phyloP scores from a whole-genome alignment of 306 rosid species.

The Biancaea sappan region DNA sequence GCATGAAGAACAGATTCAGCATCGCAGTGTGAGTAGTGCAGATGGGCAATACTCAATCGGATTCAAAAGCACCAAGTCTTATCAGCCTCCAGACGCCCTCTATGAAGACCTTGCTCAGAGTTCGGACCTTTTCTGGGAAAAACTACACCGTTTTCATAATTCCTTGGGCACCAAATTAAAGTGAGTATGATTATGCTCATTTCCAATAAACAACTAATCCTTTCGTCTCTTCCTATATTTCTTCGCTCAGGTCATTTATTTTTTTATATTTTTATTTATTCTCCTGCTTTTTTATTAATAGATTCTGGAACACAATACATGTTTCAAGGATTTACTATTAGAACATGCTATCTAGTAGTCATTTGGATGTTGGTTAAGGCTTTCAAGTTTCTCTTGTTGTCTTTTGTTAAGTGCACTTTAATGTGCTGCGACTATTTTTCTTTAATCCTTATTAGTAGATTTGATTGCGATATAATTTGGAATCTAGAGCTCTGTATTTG shows the following conservation, averaged over 20 bases:
- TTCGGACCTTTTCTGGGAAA: conserved; percentile 60
- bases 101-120: conserved; percentile 57
- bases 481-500: background rate
- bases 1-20: conserved; percentile 8
- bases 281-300: background rate
- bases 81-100: conserved; percentile 61
- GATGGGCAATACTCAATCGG: conserved; percentile 37
- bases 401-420: too few relatives aligned
- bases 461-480: background rate
- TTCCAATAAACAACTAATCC: background rate
- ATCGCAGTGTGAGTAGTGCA: background rate
- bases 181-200: conserved; percentile 34
- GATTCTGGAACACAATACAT: background rate
- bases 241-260: background rate
- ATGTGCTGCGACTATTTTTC: background rate
- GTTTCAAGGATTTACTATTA: background rate
- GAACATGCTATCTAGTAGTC: background rate
- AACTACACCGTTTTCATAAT: conserved; percentile 67
- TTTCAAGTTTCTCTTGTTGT: background rate
- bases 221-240: too few relatives aligned
- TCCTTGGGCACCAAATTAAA: conserved; percentile 54
- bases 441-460: background rate
- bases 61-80: conserved; percentile 34
- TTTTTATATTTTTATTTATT: background rate
- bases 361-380: background rate